phyloP scores from a whole-genome alignment of 495 filamentous ascomycete genomes.

The Penicillium odoratum region DNA sequence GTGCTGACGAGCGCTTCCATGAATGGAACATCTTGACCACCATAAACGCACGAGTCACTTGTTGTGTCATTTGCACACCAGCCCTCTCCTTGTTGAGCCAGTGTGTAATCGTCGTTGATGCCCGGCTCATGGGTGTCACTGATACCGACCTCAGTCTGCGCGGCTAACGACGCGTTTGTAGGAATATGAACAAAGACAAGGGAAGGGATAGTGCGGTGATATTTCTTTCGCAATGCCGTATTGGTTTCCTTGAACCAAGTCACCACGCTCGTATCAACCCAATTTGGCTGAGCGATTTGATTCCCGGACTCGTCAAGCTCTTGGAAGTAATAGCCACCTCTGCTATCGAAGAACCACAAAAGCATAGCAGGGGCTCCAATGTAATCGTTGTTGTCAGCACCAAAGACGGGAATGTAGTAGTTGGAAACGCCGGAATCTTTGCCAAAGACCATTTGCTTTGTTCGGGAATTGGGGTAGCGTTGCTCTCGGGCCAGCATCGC shows the following conservation, averaged over 20 bases:
- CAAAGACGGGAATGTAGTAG: slow-evolving; percentile 59
- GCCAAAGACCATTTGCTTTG: slow-evolving; percentile 43
- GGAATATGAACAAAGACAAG: slow-evolving; percentile 73
- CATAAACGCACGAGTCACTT: slow-evolving; percentile 20
- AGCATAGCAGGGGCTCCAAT: slow-evolving; percentile 42
- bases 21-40: slow-evolving; percentile 59
- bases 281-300: slow-evolving; percentile 33
- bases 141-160: slow-evolving; percentile 45
- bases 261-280: slow-evolving; percentile 46
- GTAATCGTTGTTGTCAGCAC: slow-evolving; percentile 25
- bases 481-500: slow-evolving; percentile 55
- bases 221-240: slow-evolving; percentile 36
- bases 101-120: slow-evolving; percentile 60
- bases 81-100: slow-evolving; percentile 54
- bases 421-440: slow-evolving; percentile 57
- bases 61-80: slow-evolving; percentile 28
- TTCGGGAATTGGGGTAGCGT: slow-evolving; percentile 50
- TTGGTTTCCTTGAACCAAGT: slow-evolving; percentile 57
- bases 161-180: slow-evolving; percentile 49
- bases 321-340: slow-evolving; percentile 60
- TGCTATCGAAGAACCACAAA: slow-evolving; percentile 73
- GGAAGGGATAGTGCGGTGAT: slow-evolving; percentile 52
- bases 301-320: slow-evolving; percentile 30
- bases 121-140: slow-evolving; percentile 52
- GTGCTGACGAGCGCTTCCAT: slow-evolving; percentile 58